These are phyloP conservation scores for Eudorina sp. DNA, from an alignment of 139 green algal species.

Conservation along the genomic window DNA sequence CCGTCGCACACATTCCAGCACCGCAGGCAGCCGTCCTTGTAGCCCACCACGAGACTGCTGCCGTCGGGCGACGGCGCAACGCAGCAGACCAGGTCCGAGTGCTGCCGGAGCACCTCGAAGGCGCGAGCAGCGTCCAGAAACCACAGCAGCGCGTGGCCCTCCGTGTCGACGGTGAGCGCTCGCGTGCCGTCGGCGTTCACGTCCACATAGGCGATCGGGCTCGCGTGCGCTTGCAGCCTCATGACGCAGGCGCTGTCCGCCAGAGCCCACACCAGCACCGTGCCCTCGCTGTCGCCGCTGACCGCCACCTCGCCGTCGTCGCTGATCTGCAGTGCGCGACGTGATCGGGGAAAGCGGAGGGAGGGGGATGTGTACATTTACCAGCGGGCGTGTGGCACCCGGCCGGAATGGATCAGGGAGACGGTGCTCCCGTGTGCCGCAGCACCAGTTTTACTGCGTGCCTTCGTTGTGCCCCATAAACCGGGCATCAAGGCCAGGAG, in stretches of 20 bases:
- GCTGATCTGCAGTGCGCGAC: conserved; percentile 10
- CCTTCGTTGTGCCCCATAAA: no score
- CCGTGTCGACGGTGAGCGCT: conserved; percentile 52
- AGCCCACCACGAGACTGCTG: conserved; percentile 44
- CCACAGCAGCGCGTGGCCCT: conserved; percentile 61
- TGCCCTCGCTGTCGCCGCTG: conserved; percentile 55
- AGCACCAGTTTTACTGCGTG: no score
- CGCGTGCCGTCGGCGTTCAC: conserved; percentile 41
- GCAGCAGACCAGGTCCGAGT: conserved; percentile 45
- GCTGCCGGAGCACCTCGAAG: conserved; percentile 52
- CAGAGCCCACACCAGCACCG: conserved; percentile 44
- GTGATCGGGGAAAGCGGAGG: not conserved
- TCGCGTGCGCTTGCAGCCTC: conserved; percentile 53
- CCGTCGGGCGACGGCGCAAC: not conserved
- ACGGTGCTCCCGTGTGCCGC: no score
- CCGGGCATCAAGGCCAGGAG: no score
- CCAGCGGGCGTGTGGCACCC: no score
- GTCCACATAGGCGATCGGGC: conserved; percentile 52
- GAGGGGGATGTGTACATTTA: no score
- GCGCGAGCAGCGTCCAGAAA: conserved; percentile 52
- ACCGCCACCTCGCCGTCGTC: conserved; percentile 46
- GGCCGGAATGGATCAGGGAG: not conserved
- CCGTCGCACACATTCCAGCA: conserved; percentile 44
- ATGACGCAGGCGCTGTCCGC: conserved; percentile 31
- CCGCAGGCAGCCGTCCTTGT: conserved; percentile 54